A percentile compares a stretch with the other conserved stretches of the same genome.
Evolutionary conservation across 75 land plant species (phyloP).

Genomic region (Pinus albicaulis): DNA sequence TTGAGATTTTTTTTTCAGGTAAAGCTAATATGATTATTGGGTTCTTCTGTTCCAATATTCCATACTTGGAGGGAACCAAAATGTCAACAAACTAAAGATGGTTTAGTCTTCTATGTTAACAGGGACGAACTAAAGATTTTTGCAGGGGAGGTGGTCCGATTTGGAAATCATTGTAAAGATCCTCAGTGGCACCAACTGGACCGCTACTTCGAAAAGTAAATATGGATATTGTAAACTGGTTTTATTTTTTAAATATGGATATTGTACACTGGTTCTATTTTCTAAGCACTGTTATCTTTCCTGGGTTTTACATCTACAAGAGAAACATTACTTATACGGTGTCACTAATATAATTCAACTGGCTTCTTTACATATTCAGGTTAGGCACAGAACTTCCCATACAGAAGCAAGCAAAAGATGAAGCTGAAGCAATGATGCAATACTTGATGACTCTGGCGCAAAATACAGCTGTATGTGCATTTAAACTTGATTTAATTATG

Average conservation of each 20-base stretch:
- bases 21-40: too few relatives aligned
- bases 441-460: slow-evolving; percentile 75
- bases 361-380: too few relatives aligned
- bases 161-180: slow-evolving; percentile 90
- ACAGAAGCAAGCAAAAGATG: slow-evolving; percentile 55
- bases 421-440: slow-evolving; percentile 67
- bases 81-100: too few relatives aligned
- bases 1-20: too few relatives aligned
- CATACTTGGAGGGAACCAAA: slow-evolving; percentile 6
- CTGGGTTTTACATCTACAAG: too few relatives aligned
- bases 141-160: slow-evolving; percentile 80
- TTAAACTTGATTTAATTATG: background rate
- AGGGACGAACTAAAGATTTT: slow-evolving; percentile 82
- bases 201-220: slow-evolving; percentile 48
- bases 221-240: too few relatives aligned
- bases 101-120: background rate
- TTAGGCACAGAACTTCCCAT: slow-evolving; percentile 2
- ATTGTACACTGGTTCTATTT: too few relatives aligned
- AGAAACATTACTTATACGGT: too few relatives aligned
- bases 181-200: slow-evolving; percentile 92
- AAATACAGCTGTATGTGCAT: slow-evolving; percentile 5
- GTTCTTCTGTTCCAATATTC: slow-evolving; percentile 17
- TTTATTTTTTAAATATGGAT: too few relatives aligned
- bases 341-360: too few relatives aligned
- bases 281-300: too few relatives aligned